Evolutionary conservation across 805 yeast genomes (phyloP).

Genomic region (Yamadazyma laniorum): DNA sequence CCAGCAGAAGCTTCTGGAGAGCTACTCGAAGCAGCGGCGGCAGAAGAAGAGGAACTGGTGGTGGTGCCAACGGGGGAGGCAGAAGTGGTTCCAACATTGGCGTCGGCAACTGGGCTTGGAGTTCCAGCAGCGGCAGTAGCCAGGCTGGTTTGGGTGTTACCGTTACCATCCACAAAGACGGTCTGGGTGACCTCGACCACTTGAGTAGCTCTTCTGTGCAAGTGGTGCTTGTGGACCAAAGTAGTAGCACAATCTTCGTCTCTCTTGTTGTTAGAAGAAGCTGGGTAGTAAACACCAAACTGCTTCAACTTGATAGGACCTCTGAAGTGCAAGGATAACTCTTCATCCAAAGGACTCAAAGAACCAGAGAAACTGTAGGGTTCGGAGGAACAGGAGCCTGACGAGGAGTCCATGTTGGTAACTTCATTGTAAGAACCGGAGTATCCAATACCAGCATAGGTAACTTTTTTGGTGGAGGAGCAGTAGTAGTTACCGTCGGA

Average conservation of each 20-base stretch:
- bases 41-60: slow-evolving; percentile 23
- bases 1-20: slow-evolving; percentile 47
- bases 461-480: slow-evolving; percentile 61
- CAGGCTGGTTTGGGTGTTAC: slow-evolving; percentile 33
- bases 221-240: slow-evolving; percentile 45
- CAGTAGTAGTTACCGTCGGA: slow-evolving; percentile 79
- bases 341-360: slow-evolving; percentile 81
- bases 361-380: slow-evolving; percentile 62
- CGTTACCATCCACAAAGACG: slow-evolving; percentile 63
- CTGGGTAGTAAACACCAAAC: slow-evolving; percentile 87
- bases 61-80: slow-evolving; percentile 21
- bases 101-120: neutral
- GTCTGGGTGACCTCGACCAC: slow-evolving; percentile 76
- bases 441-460: slow-evolving; percentile 73
- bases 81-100: slow-evolving; percentile 44
- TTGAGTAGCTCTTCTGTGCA: slow-evolving; percentile 61
- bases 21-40: slow-evolving; percentile 24
- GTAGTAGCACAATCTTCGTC: slow-evolving; percentile 46
- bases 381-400: slow-evolving; percentile 67
- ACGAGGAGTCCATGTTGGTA: slow-evolving; percentile 65
- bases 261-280: slow-evolving; percentile 28
- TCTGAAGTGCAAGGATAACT: slow-evolving; percentile 84
- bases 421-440: slow-evolving; percentile 83
- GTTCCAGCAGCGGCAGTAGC: slow-evolving; percentile 14
- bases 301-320: slow-evolving; percentile 80